These are phyloP conservation scores for Wallacemonas sp. DNA, from an alignment of 208 protist genomes.

Conservation along the genomic window DNA sequence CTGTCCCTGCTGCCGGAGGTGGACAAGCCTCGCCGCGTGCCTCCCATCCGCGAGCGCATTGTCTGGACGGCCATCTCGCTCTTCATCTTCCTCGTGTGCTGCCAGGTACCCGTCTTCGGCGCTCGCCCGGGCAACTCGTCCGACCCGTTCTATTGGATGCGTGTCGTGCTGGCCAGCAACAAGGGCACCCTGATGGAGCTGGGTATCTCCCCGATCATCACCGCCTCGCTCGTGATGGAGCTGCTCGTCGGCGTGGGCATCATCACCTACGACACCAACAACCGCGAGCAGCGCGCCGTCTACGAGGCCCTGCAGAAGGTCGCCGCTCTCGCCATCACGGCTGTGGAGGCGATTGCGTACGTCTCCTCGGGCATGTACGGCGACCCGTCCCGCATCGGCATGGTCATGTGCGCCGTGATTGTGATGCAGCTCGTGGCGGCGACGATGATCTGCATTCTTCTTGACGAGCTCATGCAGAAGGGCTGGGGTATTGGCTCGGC, in stretches of 20 bases:
- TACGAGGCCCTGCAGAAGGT: slow-evolving; percentile 99
- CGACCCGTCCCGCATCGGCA: slow-evolving; percentile 95
- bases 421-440: slow-evolving; percentile 98
- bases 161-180: slow-evolving; percentile 99
- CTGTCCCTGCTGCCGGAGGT: slow-evolving; percentile 97
- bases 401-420: slow-evolving; percentile 96
- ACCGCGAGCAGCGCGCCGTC: slow-evolving; percentile 95
- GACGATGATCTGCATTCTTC: slow-evolving; percentile 98
- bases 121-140: slow-evolving; percentile 92
- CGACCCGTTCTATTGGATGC: slow-evolving; percentile 99
- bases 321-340: slow-evolving; percentile 97
- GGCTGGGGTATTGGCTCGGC: slow-evolving; percentile 99
- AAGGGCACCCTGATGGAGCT: slow-evolving; percentile 99
- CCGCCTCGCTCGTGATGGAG: slow-evolving; percentile 98
- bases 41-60: slow-evolving; percentile 96
- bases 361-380: slow-evolving; percentile 99
- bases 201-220: slow-evolving; percentile 98
- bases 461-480: slow-evolving; percentile 99
- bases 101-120: slow-evolving; percentile 99
- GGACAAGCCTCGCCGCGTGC: slow-evolving; percentile 78
- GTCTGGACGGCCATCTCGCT: slow-evolving; percentile 98
- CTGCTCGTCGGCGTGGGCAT: slow-evolving; percentile 96
- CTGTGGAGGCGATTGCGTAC: slow-evolving; percentile 97
- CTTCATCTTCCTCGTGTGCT: slow-evolving; percentile 99
- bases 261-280: slow-evolving; percentile 96